Conservation (phyloP, 106 monocot genomes). For the Allium fistulosum region DNA sequence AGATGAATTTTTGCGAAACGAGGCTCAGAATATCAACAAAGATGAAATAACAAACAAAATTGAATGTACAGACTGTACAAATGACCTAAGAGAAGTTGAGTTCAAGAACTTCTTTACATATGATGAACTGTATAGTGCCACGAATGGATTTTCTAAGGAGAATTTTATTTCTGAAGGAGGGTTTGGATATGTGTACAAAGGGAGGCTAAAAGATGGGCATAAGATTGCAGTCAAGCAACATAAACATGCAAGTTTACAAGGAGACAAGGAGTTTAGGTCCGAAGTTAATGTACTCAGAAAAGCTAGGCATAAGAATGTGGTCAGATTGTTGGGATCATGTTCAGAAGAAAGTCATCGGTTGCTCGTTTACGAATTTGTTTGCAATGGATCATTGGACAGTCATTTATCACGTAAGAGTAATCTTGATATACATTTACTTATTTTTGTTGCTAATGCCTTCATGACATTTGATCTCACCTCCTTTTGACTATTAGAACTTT, state of each 20-base stretch:
- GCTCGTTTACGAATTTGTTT: constrained; percentile 39
- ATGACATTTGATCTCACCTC: background rate
- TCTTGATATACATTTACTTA: background rate
- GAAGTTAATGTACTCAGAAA: constrained; percentile 33
- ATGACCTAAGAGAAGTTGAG: background rate
- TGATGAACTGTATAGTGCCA: constrained; percentile 25
- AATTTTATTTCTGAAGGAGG: constrained; percentile 45
- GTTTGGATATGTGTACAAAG: constrained; percentile 36
- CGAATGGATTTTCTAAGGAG: constrained; percentile 23
- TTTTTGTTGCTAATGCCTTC: background rate
- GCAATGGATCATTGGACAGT: constrained; percentile 34
- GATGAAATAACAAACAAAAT: background rate
- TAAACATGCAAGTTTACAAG: constrained; percentile 33
- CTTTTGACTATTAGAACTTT: no score
- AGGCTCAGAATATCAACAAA: background rate
- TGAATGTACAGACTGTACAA: constrained; percentile 10
- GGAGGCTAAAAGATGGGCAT: constrained; percentile 16
- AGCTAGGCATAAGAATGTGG: constrained; percentile 31
- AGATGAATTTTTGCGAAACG: background rate
- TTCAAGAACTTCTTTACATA: constrained; percentile 17
- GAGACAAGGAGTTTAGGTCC: constrained; percentile 31
- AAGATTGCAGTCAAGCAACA: constrained; percentile 40
- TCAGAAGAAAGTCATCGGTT: constrained; percentile 29
- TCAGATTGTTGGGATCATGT: constrained; percentile 35
- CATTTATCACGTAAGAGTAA: constrained; percentile 37